Conservation (phyloP, 257 asterid species). For the Cynanchum wilfordii region DNA sequence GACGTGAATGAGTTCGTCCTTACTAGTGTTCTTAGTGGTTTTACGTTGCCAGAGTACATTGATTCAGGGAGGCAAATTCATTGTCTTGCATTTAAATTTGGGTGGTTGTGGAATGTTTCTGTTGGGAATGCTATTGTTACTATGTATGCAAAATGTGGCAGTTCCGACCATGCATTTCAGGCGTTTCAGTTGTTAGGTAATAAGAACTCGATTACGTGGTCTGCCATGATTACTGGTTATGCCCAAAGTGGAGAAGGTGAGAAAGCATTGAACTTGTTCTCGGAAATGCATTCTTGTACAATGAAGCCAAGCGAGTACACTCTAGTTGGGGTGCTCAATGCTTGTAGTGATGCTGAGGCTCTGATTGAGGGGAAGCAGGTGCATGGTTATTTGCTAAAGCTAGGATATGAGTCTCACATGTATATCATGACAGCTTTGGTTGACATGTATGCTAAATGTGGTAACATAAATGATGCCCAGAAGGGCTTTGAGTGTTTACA, state of each 20-base stretch:
- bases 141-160: constrained; percentile 75
- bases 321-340: constrained; percentile 78
- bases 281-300: constrained; percentile 53
- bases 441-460: constrained; percentile 91
- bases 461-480: constrained; percentile 51
- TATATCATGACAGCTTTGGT: constrained; percentile 68
- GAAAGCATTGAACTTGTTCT: constrained; percentile 56
- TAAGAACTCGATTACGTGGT: constrained; percentile 75
- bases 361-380: constrained; percentile 53
- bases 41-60: constrained; percentile 35
- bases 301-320: constrained; percentile 72
- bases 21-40: constrained; percentile 73
- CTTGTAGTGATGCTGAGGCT: constrained; percentile 62
- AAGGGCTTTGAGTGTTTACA: constrained; percentile 54
- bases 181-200: constrained; percentile 46
- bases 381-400: constrained; percentile 55
- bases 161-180: constrained; percentile 41
- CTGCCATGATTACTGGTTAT: constrained; percentile 80
- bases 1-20: constrained; percentile 59
- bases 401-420: constrained; percentile 65
- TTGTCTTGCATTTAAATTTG: constrained; percentile 47
- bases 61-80: constrained; percentile 59
- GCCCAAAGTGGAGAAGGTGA: constrained; percentile 67
- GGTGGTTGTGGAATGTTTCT: constrained; percentile 39
- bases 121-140: constrained; percentile 82